A percentile compares a stretch with the other conserved stretches of the same genome.
These are phyloP conservation scores for Lepidium aucheri DNA, from an alignment of 345 rosid species.

Conservation along the genomic window DNA sequence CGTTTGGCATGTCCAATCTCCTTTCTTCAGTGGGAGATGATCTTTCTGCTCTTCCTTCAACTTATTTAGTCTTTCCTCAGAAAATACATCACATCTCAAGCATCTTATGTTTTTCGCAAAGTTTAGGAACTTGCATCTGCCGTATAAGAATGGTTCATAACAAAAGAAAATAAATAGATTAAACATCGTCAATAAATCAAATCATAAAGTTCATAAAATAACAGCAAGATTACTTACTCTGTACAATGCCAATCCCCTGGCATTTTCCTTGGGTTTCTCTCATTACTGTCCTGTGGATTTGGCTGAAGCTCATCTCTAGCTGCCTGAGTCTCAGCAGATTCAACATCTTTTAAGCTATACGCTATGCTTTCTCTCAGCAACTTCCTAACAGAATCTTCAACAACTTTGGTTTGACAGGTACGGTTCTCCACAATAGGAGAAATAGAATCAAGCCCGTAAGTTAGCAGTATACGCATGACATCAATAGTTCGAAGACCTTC, in stretches of 20 bases:
- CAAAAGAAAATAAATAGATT: not conserved
- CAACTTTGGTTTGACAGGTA: conserved; percentile 47
- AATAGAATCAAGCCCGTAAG: conserved; percentile 54
- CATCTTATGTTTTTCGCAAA: conserved; percentile 80
- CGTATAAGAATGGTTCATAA: not conserved
- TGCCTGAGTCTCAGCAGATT: conserved; percentile 5
- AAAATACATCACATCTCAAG: conserved; percentile 53
- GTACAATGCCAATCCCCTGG: conserved; percentile 85
- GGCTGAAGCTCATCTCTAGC: conserved; percentile 2
- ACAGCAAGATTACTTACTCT: conserved; percentile 35
- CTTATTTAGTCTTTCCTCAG: conserved; percentile 54
- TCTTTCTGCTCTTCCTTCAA: conserved; percentile 50
- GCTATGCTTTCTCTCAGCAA: conserved; percentile 59
- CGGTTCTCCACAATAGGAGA: conserved; percentile 47
- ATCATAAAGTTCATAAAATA: not conserved
- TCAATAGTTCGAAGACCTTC: conserved; percentile 71
- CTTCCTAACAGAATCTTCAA: conserved; percentile 57
- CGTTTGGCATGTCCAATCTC: conserved; percentile 87
- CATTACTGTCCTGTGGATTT: conserved; percentile 18
- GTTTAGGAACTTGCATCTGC: conserved; percentile 75
- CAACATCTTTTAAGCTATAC: conserved; percentile 31
- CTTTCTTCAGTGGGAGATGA: conserved; percentile 79
- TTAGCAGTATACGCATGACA: conserved; percentile 74
- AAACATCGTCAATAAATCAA: too few species aligned
- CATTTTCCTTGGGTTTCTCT: conserved; percentile 35